phyloP scores from a whole-genome alignment of 371 early-diverging fungal species.

The Rhizomucor pusillus region DNA sequence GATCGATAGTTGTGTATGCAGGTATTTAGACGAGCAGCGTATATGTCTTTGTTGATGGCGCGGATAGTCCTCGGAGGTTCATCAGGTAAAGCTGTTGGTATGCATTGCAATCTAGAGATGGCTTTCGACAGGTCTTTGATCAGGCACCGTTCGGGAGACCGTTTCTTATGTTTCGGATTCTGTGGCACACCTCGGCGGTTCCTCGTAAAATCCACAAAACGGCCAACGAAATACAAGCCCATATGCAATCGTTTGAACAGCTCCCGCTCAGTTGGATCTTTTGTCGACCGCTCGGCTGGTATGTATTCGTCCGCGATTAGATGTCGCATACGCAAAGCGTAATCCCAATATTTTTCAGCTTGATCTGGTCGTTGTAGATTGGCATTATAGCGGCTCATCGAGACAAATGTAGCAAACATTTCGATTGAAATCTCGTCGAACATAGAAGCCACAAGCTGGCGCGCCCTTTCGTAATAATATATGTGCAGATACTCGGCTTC shows the following conservation, averaged over 20 bases:
- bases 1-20: slow-evolving; percentile 16
- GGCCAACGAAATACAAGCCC: slow-evolving; percentile 11
- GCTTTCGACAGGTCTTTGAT: slow-evolving; percentile 1
- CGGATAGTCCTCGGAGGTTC: slow-evolving; percentile 18
- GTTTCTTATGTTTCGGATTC: slow-evolving; percentile 1
- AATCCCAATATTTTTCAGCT: slow-evolving; percentile 28
- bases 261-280: slow-evolving; percentile 20
- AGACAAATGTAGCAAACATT: slow-evolving; percentile 23
- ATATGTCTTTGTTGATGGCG: slow-evolving; percentile 23
- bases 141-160: neutral
- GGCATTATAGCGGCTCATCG: slow-evolving; percentile 28
- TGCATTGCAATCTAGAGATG: neutral
- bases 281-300: neutral
- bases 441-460: slow-evolving; percentile 11
- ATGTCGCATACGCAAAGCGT: slow-evolving; percentile 32
- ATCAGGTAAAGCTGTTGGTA: slow-evolving; percentile 19
- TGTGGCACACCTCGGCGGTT: slow-evolving; percentile 31
- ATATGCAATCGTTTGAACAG: slow-evolving; percentile 32
- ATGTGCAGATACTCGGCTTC: slow-evolving; percentile 18
- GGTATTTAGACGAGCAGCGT: slow-evolving; percentile 3
- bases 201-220: slow-evolving; percentile 23
- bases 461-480: slow-evolving; percentile 23
- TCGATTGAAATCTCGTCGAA: slow-evolving; percentile 37
- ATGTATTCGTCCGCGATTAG: slow-evolving; percentile 17
- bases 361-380: slow-evolving; percentile 31